Base-by-base conservation (phyloP, 1,284 basidiomycete species). In the Cutaneotrichosporon cavernicola region DNA sequence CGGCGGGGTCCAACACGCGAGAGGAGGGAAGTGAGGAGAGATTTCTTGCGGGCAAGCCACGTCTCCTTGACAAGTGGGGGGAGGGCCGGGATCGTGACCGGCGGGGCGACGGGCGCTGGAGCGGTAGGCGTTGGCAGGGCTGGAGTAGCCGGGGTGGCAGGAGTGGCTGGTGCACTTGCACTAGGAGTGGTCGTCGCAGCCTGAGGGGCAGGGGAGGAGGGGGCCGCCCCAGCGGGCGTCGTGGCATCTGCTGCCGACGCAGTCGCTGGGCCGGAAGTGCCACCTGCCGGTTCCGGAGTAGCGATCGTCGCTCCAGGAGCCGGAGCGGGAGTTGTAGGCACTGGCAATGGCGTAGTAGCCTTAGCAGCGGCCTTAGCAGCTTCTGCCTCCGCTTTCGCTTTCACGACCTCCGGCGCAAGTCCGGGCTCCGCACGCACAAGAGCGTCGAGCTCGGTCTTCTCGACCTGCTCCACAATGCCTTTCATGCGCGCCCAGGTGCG, bases 401-500 rank as follows among this genome's bases (percentile, higher is more conserved):
- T 52, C 18, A 32, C 53, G 5, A 22, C 55, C n/a, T 56, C 55
- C 7, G 55, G 55, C 9, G 55, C 55, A 14, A 76, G 62, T 16
- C 66, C 68, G 0, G 76, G 73, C 57, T 74, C 72, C 0, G 65
- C 53, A 14, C 60, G 55, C n/a, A 64, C 66, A 43, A 79, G 52
- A 2, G 52, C 30, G 18, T 67, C 64, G 26, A 77, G 65, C 58
- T 78, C 77, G 4, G 36, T 56, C 8, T 53, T 38, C 51, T 75
- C 73, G 3, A 75, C 72, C 2, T 68, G 60, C 7, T 67, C 67
- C 30, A 71, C 65, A 6, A 79, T 65, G 2, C 31, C 56, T 64
- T 72, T 74, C 56, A 79, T 70, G 46, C 66, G 70, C 16, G 52
- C 32, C 77, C 77, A 79, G 0, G 68, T 61, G 0, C 58, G 52